phyloP scores from a whole-genome alignment of 2,329 filamentous ascomycete species.

The Periglandula ipomoeae region DNA sequence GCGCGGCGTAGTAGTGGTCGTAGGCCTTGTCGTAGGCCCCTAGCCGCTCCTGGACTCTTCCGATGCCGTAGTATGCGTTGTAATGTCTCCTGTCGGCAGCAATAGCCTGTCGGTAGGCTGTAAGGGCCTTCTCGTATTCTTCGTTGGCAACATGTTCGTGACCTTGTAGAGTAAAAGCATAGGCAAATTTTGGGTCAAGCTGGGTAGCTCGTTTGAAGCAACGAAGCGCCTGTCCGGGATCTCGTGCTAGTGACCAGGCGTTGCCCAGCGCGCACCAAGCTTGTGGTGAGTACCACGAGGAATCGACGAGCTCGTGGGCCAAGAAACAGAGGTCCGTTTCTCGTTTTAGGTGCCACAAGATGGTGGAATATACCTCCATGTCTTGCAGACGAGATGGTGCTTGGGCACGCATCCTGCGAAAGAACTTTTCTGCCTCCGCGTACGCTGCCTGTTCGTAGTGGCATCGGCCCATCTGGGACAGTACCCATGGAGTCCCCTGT shows the following conservation, averaged over 20 bases:
- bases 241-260: constrained; percentile 82
- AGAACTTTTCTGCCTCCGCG: constrained; percentile 76
- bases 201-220: constrained; percentile 95
- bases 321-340: constrained; percentile 88
- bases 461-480: constrained; percentile 82
- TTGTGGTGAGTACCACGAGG: constrained; percentile 81
- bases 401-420: constrained; percentile 67
- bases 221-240: constrained; percentile 87
- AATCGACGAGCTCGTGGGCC: constrained; percentile 80
- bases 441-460: constrained; percentile 88
- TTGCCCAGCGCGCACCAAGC: constrained; percentile 96
- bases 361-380: constrained; percentile 97
- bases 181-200: constrained; percentile 81
- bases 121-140: constrained; percentile 90
- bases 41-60: constrained; percentile 76
- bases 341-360: constrained; percentile 96
- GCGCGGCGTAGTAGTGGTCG: constrained; percentile 81
- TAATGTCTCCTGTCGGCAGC: constrained; percentile 84
- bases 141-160: constrained; percentile 95
- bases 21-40: constrained; percentile 88
- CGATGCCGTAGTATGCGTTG: constrained; percentile 94
- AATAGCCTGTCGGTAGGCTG: constrained; percentile 78
- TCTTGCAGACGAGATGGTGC: constrained; percentile 79
- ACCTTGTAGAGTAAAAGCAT: constrained; percentile 90
- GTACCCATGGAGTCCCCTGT: constrained; percentile 86